These are phyloP conservation scores for Pleurozium schreberi DNA, from an alignment of 225 moss, liverwort and hornwort genomes.

Conservation along the genomic window DNA sequence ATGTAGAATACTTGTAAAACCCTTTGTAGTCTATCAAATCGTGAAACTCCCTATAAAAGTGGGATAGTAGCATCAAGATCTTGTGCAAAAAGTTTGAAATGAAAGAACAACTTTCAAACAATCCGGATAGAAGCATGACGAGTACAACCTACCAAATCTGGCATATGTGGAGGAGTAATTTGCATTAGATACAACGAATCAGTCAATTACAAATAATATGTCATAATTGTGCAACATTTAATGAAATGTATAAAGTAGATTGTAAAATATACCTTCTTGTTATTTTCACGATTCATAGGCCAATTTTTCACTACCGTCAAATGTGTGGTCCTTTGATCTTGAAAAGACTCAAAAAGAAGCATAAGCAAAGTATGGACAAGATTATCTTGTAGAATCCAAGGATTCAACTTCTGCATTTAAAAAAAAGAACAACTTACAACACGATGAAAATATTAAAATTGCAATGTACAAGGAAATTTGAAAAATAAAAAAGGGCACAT, in stretches of 20 bases:
- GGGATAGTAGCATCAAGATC: not conserved
- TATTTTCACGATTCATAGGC: not conserved
- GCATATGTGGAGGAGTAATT: not conserved
- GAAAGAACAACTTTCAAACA: not conserved
- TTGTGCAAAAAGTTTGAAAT: not conserved
- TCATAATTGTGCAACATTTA: accelerated
- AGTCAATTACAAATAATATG: accelerated
- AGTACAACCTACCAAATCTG: not conserved
- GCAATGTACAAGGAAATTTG: accelerated
- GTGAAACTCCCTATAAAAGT: accelerated
- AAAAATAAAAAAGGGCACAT: too few relatives aligned
- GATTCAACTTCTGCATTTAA: not conserved
- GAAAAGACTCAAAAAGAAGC: accelerated
- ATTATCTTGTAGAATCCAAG: not conserved
- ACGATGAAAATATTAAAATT: accelerated
- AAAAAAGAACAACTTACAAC: not conserved
- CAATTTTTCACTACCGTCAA: accelerated
- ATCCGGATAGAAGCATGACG: not conserved
- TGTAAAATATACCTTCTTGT: accelerated
- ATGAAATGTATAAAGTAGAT: accelerated
- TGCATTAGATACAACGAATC: accelerated
- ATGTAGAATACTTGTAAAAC: not conserved
- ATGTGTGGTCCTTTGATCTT: accelerated
- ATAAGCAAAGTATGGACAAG: accelerated
- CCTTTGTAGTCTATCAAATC: accelerated